Evolutionary conservation across 345 rosid genomes (phyloP), one percentile per base, ranked within the genome.

Genomic region (Populus ilicifolia): DNA sequence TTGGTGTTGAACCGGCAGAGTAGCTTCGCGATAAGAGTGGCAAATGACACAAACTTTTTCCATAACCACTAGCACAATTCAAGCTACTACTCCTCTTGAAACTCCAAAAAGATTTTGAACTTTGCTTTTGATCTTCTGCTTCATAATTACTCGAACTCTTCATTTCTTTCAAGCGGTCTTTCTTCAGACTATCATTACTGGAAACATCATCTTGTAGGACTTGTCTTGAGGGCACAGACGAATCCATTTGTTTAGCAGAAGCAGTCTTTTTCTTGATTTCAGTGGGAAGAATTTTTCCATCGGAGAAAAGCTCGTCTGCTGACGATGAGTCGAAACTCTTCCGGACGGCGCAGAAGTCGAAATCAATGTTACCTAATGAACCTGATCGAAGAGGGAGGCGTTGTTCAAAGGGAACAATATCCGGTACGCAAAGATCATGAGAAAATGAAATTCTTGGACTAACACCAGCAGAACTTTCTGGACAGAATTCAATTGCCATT

Each of bases 381-480:
- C 83, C 77, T 16, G 90, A 82, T 64, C 89, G 74, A 17, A 80
- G 72, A 18, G 87, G 85, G 46, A 41, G 46, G 43, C 83, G 89
- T 64, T 83, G 88, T 70, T 90, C 97, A 5, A 85, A 80, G 0
- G 92, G 93, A 1, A 86, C 85, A 8, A 83, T 62, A 39, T 89
- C 95, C 1, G 86, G 79, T 29, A 81, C 88, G 71, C 89, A 80
- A 69, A 92, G 79, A 75, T 92, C 95, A 66, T 88, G 92, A 65
- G 97, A 92, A 50, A 92, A 92, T 9, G 97, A 92, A 75, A 92
- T 90, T 74, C 97, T 86, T 6, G 97, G 97, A 79, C 92, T 90
- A 77, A 86, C 78, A n/a, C 83, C 82, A 20, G 91, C 75, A 25
- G 67, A 54, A 44, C 72, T 88, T 6, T 89, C 97, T 16, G 90